phyloP scores from a whole-genome alignment of 768 basidiomycete species.

The Phanerochaete carnosa region DNA sequence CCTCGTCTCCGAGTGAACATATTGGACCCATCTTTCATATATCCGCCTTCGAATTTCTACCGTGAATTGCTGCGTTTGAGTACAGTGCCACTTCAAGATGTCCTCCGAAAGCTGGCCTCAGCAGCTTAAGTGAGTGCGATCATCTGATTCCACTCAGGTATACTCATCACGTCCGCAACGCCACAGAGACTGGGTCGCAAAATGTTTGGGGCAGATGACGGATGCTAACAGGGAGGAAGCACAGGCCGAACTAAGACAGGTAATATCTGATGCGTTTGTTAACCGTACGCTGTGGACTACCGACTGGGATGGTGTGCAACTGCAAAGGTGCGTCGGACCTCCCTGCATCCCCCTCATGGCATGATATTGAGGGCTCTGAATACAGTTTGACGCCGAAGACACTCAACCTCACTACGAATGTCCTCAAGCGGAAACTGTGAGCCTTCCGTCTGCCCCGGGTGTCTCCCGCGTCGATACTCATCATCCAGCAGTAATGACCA shows the following conservation, averaged over 20 bases:
- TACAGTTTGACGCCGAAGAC: slow-evolving; percentile 67
- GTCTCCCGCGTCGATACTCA: not conserved
- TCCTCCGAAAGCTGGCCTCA: slow-evolving; percentile 73
- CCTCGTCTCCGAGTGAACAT: not conserved
- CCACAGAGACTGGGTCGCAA: slow-evolving; percentile 91
- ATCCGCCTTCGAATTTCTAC: not conserved
- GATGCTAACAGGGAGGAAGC: slow-evolving; percentile 84
- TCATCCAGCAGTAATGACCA: slow-evolving; percentile 34
- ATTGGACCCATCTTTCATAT: not conserved
- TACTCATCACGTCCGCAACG: slow-evolving; percentile 37
- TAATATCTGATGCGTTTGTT: slow-evolving; percentile 91
- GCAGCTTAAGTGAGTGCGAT: slow-evolving; percentile 59
- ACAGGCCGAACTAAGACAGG: slow-evolving; percentile 91
- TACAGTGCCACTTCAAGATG: not conserved
- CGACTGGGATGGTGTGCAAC: slow-evolving; percentile 86
- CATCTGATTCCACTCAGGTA: not conserved
- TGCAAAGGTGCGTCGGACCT: slow-evolving; percentile 66
- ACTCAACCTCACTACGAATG: slow-evolving; percentile 38
- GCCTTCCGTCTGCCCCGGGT: slow-evolving; percentile 12
- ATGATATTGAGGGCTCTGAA: no score
- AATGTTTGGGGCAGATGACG: slow-evolving; percentile 88
- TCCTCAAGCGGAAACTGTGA: slow-evolving; percentile 72
- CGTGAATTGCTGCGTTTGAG: no score
- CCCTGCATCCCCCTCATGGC: slow-evolving; percentile 1
- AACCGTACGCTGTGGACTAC: slow-evolving; percentile 87